Conservation (phyloP, 352 stramenopile genomes). For the Phytophthora ohioensis region DNA sequence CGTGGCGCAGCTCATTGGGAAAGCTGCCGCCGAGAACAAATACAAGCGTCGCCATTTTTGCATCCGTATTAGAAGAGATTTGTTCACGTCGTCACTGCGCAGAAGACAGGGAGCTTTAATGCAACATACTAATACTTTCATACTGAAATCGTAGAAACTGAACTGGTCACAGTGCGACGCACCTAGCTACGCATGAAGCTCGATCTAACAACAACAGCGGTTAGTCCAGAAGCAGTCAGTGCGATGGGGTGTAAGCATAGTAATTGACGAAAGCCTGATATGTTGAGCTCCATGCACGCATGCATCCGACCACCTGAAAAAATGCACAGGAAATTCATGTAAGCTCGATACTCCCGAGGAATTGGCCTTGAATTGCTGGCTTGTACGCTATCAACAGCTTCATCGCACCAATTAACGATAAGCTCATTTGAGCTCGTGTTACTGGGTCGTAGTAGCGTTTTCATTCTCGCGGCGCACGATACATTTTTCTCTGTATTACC, state of each 20-base stretch:
- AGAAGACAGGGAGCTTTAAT: neutral
- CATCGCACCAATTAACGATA: too few relatives aligned
- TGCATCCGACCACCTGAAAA: neutral
- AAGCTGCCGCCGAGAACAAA: conserved; percentile 32
- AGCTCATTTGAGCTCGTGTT: too few relatives aligned
- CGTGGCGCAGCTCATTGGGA: conserved; percentile 32
- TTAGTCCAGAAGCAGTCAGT: conserved; percentile 31
- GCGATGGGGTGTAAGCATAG: neutral
- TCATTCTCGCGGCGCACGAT: too few relatives aligned
- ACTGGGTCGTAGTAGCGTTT: too few relatives aligned
- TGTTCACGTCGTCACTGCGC: conserved; percentile 2
- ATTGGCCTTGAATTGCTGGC: too few relatives aligned
- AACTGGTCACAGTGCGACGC: conserved; percentile 3
- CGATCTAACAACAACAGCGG: conserved; percentile 19
- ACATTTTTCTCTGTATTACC: too few relatives aligned
- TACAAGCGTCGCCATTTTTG: conserved; percentile 33
- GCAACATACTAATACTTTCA: neutral
- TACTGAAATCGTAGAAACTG: conserved; percentile 10
- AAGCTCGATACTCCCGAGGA: too few relatives aligned
- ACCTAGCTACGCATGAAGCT: conserved; percentile 10
- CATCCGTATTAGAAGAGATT: conserved; percentile 11
- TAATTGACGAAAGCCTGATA: neutral
- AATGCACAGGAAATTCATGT: too few relatives aligned
- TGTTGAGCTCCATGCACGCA: conserved; percentile 6
- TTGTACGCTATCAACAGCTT: too few relatives aligned